Conservation (phyloP, 2,329 filamentous ascomycete genomes). For the Blumeria hordei region DNA sequence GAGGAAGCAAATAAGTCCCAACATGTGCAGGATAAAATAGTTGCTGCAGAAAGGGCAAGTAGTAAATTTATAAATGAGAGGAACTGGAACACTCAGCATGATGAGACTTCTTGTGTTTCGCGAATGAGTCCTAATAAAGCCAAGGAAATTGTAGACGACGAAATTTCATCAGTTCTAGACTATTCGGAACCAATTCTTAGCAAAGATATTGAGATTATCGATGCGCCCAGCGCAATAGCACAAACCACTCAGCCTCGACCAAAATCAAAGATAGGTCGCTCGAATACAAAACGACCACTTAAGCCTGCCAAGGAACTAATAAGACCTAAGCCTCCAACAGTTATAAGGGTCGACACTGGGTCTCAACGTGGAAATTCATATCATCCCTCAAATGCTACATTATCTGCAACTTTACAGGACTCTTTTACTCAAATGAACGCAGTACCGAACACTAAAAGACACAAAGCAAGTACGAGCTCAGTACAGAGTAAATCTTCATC, state of each 20-base stretch:
- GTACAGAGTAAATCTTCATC: conserved; percentile 18
- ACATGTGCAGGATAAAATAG: too few relatives aligned
- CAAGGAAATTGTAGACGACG: conserved; percentile 16
- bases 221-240: conserved; percentile 29
- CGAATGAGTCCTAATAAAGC: conserved; percentile 28
- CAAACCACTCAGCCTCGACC: conserved; percentile 22
- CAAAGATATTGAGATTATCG: conserved; percentile 29
- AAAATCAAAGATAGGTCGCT: conserved; percentile 23
- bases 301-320: conserved; percentile 35
- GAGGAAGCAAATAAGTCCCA: too few relatives aligned
- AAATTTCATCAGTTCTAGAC: conserved; percentile 1
- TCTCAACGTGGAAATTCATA: conserved; percentile 39
- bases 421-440: conserved; percentile 22
- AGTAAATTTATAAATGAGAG: too few relatives aligned
- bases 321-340: conserved; percentile 43
- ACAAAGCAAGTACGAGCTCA: conserved; percentile 34
- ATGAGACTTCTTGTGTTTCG: conserved; percentile 20
- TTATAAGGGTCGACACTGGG: conserved; percentile 45
- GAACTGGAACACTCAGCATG: conserved; percentile 3
- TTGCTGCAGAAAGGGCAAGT: too few relatives aligned
- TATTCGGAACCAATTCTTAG: conserved; percentile 7
- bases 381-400: conserved; percentile 30
- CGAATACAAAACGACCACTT: conserved; percentile 29
- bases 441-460: conserved; percentile 24
- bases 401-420: conserved; percentile 35